These are phyloP conservation scores for Sporothrix euskadiensis DNA, from an alignment of 2,329 filamentous ascomycete species.

Conservation along the genomic window DNA sequence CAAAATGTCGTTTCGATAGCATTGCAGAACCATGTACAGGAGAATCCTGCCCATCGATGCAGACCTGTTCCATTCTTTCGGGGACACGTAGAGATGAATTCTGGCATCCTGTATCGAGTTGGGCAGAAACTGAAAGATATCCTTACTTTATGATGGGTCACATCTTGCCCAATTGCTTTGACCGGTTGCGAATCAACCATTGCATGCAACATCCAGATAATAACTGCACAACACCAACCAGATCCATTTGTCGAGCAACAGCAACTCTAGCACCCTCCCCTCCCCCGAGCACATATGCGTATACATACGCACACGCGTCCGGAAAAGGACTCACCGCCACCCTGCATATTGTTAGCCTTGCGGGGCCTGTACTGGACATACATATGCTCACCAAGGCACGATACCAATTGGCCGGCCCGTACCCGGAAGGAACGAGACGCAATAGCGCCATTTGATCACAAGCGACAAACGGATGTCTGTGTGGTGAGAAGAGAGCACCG, in stretches of 20 bases:
- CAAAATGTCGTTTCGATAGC: neutral
- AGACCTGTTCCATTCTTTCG: neutral
- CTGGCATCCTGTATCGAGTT: neutral
- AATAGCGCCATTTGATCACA: neutral
- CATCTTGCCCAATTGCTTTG: neutral
- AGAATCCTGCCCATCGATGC: neutral
- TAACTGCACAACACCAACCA: neutral
- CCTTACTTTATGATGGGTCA: slow-evolving; percentile 12
- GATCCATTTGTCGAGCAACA: neutral
- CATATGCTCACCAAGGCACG: neutral
- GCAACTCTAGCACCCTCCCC: neutral
- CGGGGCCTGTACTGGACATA: neutral
- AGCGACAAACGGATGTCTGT: neutral
- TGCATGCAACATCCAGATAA: neutral
- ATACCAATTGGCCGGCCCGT: slow-evolving; percentile 10
- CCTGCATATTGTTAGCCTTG: neutral
- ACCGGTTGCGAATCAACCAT: neutral
- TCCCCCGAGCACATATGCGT: neutral
- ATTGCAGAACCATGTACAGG: neutral
- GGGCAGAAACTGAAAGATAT: neutral
- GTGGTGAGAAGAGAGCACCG: neutral
- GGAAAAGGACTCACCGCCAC: slow-evolving; percentile 18
- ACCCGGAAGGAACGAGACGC: neutral
- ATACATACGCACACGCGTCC: neutral
- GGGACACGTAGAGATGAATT: neutral